Percentiles rank a stretch among this genome's conserved stretches.
phyloP scores from a whole-genome alignment of 768 basidiomycete species.

The Leccinum longicurvipes region DNA sequence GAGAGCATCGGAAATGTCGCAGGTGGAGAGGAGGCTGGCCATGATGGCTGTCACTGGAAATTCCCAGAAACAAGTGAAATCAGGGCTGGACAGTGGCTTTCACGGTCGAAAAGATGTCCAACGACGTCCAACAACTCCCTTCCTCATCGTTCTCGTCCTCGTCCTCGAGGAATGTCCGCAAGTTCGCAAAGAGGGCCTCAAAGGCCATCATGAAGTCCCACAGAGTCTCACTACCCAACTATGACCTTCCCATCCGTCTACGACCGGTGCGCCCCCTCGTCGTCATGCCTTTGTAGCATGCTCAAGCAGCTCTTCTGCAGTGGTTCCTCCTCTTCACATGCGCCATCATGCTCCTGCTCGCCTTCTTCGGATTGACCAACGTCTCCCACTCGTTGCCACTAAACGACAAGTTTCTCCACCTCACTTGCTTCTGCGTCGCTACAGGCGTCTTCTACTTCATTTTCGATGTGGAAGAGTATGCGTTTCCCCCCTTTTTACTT shows the following conservation, averaged over 20 bases:
- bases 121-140: neutral
- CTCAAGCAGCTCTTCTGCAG: constrained; percentile 35
- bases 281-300: neutral
- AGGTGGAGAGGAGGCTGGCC: constrained; percentile 62
- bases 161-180: constrained; percentile 26
- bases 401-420: constrained; percentile 79
- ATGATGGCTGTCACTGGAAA: constrained; percentile 7
- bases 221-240: constrained; percentile 56
- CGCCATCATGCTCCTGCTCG: constrained; percentile 65
- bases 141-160: constrained; percentile 10
- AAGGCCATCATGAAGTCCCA: constrained; percentile 74
- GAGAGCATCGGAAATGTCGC: no score
- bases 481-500: constrained; percentile 11
- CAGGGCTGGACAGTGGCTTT: neutral
- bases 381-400: constrained; percentile 60
- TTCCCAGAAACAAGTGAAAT: neutral
- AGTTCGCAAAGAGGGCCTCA: constrained; percentile 40
- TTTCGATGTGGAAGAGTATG: constrained; percentile 84
- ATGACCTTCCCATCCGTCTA: constrained; percentile 67
- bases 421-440: constrained; percentile 70
- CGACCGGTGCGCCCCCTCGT: constrained; percentile 58
- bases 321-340: constrained; percentile 79
- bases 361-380: constrained; percentile 76
- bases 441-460: constrained; percentile 86
- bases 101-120: constrained; percentile 6